Base-by-base conservation (phyloP, 169 alveolate genomes). In the Perkinsus marinus region DNA sequence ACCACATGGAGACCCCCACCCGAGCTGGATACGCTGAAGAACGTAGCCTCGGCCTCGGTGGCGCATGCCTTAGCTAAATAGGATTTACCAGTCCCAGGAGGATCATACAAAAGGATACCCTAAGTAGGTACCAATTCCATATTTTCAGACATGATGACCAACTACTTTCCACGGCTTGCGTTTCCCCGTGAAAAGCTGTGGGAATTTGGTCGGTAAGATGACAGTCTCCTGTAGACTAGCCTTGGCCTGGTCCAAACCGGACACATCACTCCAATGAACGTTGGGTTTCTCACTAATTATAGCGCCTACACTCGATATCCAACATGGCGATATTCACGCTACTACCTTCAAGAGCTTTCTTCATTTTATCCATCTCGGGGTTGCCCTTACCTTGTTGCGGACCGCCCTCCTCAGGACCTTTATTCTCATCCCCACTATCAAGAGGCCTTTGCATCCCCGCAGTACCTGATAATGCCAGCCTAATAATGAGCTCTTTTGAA, bases 1-100 rank as follows among this genome's bases (percentile, higher is more conserved):
- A 30, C 22, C 17, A 26, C 91, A n/a, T 2, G 5, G 43, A 39
- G 89, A 68, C 19, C 46, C n/a, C n/a, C 30, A 94, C 95, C 95
- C 19, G 93, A 92, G 22, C 79, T 57, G 79, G 79, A 57, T 26
- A 57, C 79, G 79, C 79, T 57, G 39, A 92, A 89, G 90, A 92
- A 90, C 13, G 93, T 90, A n/a, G 95, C 92, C 79, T 90, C 92
- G 37, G 94, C 98, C 96, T 99, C 99, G 36, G 99, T 98, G 16
- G 99, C 99, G 92, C 99, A 98, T n/a, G 99, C 99, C 94, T 98
- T 98, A 5, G 99, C 99, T 68, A 99, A 94, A 95, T 95, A 98
- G n/a, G 99, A 97, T 95, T 99, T 99, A 39, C 99, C 99, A 43
- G 99, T 98, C 39, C 99, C 99, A 6, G 99, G 99, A 30, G 99